phyloP scores from a whole-genome alignment of 2,329 filamentous ascomycete species.

The Scedosporium boydii region DNA sequence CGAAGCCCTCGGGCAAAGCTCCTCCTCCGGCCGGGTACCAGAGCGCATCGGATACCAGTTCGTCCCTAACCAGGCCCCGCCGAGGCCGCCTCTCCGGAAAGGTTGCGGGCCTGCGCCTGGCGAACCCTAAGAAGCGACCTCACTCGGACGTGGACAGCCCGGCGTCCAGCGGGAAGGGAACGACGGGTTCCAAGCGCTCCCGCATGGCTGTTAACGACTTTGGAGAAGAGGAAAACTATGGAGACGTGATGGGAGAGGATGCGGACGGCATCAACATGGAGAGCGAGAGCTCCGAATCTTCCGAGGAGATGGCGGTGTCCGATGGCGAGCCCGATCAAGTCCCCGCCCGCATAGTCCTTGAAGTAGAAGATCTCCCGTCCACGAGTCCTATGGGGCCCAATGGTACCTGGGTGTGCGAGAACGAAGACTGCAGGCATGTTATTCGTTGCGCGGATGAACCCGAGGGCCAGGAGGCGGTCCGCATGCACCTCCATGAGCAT shows the following conservation, averaged over 20 bases:
- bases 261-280: not conserved
- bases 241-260: constrained; percentile 7
- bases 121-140: constrained; percentile 3
- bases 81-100: not conserved
- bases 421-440: constrained; percentile 54
- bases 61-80: not conserved
- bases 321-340: constrained; percentile 14
- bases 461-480: constrained; percentile 46
- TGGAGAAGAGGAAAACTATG: constrained; percentile 19
- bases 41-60: not conserved
- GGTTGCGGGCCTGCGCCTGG: constrained; percentile 1
- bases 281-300: constrained; percentile 17
- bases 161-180: constrained; percentile 20
- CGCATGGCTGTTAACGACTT: constrained; percentile 12
- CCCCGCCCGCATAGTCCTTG: constrained; percentile 10
- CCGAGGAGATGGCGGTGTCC: constrained; percentile 34
- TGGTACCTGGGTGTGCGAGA: constrained; percentile 57
- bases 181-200: constrained; percentile 24
- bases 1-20: not conserved
- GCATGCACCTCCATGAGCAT: constrained; percentile 50
- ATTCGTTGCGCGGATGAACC: constrained; percentile 52
- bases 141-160: not conserved
- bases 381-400: constrained; percentile 43
- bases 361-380: constrained; percentile 27
- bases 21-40: not conserved